Base-by-base conservation (phyloP, 768 basidiomycete genomes). In the Tulasnella sp. region DNA sequence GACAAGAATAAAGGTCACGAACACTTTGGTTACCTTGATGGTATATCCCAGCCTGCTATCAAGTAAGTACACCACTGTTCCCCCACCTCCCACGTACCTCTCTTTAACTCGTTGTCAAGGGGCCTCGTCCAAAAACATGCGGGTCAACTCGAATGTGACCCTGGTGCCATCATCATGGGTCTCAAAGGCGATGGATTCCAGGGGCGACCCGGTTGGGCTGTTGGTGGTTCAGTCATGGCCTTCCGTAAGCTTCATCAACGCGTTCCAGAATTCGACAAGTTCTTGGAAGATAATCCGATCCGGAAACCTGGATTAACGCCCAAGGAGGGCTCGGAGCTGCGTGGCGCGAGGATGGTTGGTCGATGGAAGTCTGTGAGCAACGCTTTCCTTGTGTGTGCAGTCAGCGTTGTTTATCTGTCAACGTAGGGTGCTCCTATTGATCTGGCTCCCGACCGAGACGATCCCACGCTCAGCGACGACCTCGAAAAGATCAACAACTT, bases 141-240 rank as follows among this genome's bases (percentile, higher is more conserved):
- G 24, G 79, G 79, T 9, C 79, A 80, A 68, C 74, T 74, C 48
- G 38, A 75, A 58, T 71, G 62, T 52, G 46, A 80, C 3, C 74
- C 79, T 14, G 79, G 79, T 58, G 79, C 73, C 62, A 76, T 80
- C 74, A n/a, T 80, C 75, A 80, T 80, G 79, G 79, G 79, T 31
- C 74, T 58, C 42, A 34, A 36, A n/a, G 75, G 75, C 48, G 79
- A 80, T 36, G 40, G 14, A n/a, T 14, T 6, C 62, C 27, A 5
- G 6, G n/a, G 3, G 31, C 62, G 79, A 18, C 79, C 79, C 36
- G 31, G 9, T 5, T 80, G 73, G 74, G 38, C 74, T 19, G 38
- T 48, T 24, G 56, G 75, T 19, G 79, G 79, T n/a, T 46, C 79
- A 16, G 19, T 80, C 39, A 80, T 80, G 79, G 74, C 75, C 10